phyloP scores from a whole-genome alignment of 2,329 filamentous ascomycete species.

The Celoporthe dispersa region DNA sequence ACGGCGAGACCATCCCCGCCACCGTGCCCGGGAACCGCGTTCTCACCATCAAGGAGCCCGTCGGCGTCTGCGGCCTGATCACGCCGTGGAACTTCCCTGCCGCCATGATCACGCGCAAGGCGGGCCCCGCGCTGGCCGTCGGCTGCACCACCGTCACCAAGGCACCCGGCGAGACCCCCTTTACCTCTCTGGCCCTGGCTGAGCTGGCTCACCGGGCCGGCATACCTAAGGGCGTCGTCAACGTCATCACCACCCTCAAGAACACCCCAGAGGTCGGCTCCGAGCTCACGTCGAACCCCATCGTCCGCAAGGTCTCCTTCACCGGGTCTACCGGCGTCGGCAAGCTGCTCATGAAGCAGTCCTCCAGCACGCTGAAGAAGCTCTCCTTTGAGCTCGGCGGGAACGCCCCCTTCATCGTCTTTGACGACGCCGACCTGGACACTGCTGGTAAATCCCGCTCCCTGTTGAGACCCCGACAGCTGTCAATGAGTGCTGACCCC shows the following conservation, averaged over 20 bases:
- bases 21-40: slow-evolving; percentile 74
- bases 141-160: slow-evolving; percentile 95
- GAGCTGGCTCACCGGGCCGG: slow-evolving; percentile 87
- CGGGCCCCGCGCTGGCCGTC: slow-evolving; percentile 80
- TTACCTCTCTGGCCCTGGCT: slow-evolving; percentile 84
- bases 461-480: too few relatives aligned
- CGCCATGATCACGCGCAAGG: slow-evolving; percentile 75
- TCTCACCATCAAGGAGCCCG: slow-evolving; percentile 79
- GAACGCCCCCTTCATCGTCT: slow-evolving; percentile 92
- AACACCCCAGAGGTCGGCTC: slow-evolving; percentile 83
- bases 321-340: slow-evolving; percentile 77
- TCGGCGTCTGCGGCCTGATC: slow-evolving; percentile 82
- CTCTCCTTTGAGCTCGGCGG: slow-evolving; percentile 85
- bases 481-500: background rate
- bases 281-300: slow-evolving; percentile 74
- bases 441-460: slow-evolving; percentile 50
- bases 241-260: slow-evolving; percentile 78
- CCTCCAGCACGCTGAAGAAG: slow-evolving; percentile 79
- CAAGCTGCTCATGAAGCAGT: slow-evolving; percentile 86
- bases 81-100: slow-evolving; percentile 90
- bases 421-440: slow-evolving; percentile 92
- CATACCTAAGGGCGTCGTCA: slow-evolving; percentile 88
- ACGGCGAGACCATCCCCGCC: slow-evolving; percentile 76
- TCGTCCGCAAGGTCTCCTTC: slow-evolving; percentile 89
- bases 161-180: slow-evolving; percentile 88